Evolutionary conservation across 495 filamentous ascomycete species (phyloP).

Genomic region (Neurospora cerealis): DNA sequence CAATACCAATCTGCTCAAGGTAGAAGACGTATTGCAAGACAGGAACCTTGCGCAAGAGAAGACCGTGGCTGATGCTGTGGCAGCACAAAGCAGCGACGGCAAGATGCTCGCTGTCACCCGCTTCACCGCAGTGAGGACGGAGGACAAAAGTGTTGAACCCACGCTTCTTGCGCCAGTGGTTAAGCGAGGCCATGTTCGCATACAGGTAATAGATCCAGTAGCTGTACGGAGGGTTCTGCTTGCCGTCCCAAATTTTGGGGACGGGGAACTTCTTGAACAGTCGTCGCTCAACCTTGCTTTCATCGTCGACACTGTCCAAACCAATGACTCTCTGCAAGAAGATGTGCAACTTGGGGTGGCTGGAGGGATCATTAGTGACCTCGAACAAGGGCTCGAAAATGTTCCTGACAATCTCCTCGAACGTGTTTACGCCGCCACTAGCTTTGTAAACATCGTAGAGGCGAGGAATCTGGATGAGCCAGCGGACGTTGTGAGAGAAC

Average conservation of each 20-base stretch:
- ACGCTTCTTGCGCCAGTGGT: constrained; percentile 78
- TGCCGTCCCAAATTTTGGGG: constrained; percentile 76
- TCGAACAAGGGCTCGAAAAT: constrained; percentile 92
- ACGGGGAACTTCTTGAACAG: constrained; percentile 90
- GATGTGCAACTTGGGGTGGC: constrained; percentile 85
- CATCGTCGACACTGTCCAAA: constrained; percentile 95
- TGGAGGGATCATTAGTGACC: constrained; percentile 76
- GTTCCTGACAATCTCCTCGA: constrained; percentile 84
- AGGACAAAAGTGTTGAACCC: constrained; percentile 95
- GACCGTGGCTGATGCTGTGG: constrained; percentile 94
- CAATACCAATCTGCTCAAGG: constrained; percentile 93
- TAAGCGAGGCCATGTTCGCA: constrained; percentile 86
- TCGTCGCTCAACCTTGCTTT: constrained; percentile 89
- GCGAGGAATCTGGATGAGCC: constrained; percentile 91
- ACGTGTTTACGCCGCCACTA: constrained; percentile 73
- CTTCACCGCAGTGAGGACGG: constrained; percentile 92
- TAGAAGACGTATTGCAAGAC: constrained; percentile 96
- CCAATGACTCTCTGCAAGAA: constrained; percentile 94
- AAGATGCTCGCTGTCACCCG: constrained; percentile 92
- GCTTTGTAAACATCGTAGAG: constrained; percentile 94
- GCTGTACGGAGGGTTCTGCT: constrained; percentile 94
- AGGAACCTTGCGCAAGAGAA: constrained; percentile 87
- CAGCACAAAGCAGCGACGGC: constrained; percentile 87
- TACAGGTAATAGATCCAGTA: constrained; percentile 99
- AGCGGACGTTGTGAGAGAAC: constrained; percentile 93